phyloP scores from a whole-genome alignment of 169 alveolate species.

The Theileria equi region DNA sequence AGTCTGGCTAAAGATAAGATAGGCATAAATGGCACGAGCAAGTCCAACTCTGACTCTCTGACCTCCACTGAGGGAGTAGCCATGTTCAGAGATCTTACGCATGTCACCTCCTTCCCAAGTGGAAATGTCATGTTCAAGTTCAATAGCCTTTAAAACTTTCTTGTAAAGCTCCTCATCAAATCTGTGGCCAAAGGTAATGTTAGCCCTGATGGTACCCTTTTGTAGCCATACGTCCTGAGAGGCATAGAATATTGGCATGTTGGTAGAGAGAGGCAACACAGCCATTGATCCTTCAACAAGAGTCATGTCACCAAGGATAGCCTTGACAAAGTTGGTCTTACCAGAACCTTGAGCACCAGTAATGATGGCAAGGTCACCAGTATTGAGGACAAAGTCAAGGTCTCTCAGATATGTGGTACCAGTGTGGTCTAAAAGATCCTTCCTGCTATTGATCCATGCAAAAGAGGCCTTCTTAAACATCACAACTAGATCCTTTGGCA shows the following conservation, averaged over 20 bases:
- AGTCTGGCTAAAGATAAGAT: constrained; percentile 52
- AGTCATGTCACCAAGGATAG: constrained; percentile 61
- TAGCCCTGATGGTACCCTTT: constrained; percentile 41
- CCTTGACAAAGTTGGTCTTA: constrained; percentile 53
- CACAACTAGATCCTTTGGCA: constrained; percentile 13
- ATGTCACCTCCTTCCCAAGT: constrained; percentile 57
- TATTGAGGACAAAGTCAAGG: constrained; percentile 22
- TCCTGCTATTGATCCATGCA: constrained; percentile 9
- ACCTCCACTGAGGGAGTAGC: constrained; percentile 86
- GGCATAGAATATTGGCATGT: constrained; percentile 59
- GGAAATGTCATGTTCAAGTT: constrained; percentile 37
- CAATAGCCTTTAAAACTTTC: constrained; percentile 17
- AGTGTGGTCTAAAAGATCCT: constrained; percentile 4
- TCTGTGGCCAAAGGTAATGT: constrained; percentile 33
- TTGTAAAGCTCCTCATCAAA: constrained; percentile 41
- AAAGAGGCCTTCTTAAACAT: constrained; percentile 41
- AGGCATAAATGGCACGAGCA: constrained; percentile 89
- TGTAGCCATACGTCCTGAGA: constrained; percentile 62
- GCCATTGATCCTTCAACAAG: constrained; percentile 63
- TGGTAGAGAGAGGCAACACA: constrained; percentile 45
- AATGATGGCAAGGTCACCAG: constrained; percentile 48
- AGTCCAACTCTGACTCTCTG: constrained; percentile 88
- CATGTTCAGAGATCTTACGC: constrained; percentile 51
- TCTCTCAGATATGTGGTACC: not conserved
- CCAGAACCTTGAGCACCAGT: constrained; percentile 63